These are phyloP conservation scores for Penicillium sp. DNA, from an alignment of 2,329 filamentous ascomycete species.

Conservation along the genomic window DNA sequence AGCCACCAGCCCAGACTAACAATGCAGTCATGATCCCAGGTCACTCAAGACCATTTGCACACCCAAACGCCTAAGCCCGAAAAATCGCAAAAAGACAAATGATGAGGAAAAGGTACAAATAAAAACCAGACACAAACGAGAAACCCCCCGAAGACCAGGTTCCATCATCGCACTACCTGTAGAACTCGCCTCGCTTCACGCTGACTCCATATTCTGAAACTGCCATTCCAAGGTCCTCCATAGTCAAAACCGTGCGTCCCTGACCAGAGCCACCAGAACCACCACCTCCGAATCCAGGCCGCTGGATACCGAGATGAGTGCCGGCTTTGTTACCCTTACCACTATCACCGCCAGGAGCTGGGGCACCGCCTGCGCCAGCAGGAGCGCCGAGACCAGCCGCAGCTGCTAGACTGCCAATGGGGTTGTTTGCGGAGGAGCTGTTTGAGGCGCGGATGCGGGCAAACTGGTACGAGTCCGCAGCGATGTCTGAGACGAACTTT, in stretches of 20 bases:
- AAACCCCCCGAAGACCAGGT: not conserved
- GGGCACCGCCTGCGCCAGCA: constrained; percentile 55
- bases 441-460: constrained; percentile 92
- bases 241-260: constrained; percentile 90
- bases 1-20: constrained; percentile 6
- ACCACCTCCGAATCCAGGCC: constrained; percentile 80
- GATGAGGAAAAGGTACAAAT: not conserved
- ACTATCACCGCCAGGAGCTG: constrained; percentile 47
- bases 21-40: constrained; percentile 12
- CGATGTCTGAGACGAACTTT: constrained; percentile 97
- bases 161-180: constrained; percentile 58
- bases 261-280: constrained; percentile 78
- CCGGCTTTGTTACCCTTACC: constrained; percentile 48
- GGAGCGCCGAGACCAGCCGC: constrained; percentile 56
- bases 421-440: constrained; percentile 80
- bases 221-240: constrained; percentile 98
- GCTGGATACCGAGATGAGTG: constrained; percentile 68
- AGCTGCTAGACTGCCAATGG: constrained; percentile 81
- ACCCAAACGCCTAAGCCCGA: not conserved
- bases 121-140: not conserved
- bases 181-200: constrained; percentile 96
- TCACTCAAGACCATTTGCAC: constrained; percentile 1
- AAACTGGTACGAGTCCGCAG: constrained; percentile 97
- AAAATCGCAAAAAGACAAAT: constrained; percentile 3
- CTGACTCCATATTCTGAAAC: constrained; percentile 97